Percentiles rank a stretch among this genome's conserved stretches.
phyloP scores from a whole-genome alignment of 2,329 filamentous ascomycete genomes.

The Knufia fluminis region DNA sequence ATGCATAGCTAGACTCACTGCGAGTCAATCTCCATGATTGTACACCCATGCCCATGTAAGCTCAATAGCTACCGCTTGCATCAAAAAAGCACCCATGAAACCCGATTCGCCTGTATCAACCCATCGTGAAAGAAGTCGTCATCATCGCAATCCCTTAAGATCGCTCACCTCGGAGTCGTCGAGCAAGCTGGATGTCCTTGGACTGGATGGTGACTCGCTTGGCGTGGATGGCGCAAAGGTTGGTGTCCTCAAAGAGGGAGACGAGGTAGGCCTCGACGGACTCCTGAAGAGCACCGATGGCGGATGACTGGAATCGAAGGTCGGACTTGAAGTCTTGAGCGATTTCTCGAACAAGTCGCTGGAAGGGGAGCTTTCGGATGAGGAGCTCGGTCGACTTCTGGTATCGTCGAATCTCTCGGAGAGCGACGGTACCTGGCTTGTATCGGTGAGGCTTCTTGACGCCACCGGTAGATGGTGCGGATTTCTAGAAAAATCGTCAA shows the following conservation, averaged over 20 bases:
- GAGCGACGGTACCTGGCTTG: slow-evolving; percentile 89
- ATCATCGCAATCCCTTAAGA: slow-evolving; percentile 48
- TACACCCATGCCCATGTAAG: slow-evolving; percentile 2
- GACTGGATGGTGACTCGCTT: slow-evolving; percentile 94
- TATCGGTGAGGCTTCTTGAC: slow-evolving; percentile 92
- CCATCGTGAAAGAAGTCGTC: slow-evolving; percentile 11
- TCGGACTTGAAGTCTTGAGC: slow-evolving; percentile 93
- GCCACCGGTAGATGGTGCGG: slow-evolving; percentile 89
- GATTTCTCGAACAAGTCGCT: slow-evolving; percentile 94
- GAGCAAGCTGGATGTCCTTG: slow-evolving; percentile 95
- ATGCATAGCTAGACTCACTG: not conserved
- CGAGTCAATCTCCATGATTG: slow-evolving; percentile 2
- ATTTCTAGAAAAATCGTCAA: slow-evolving; percentile 80
- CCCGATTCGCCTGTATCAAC: slow-evolving; percentile 6
- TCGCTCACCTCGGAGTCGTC: slow-evolving; percentile 87
- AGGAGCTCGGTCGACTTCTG: slow-evolving; percentile 95
- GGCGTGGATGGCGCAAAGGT: slow-evolving; percentile 96
- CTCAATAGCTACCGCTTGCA: slow-evolving; percentile 1
- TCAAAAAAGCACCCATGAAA: slow-evolving; percentile 1
- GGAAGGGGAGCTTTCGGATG: slow-evolving; percentile 94
- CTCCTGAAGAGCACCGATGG: slow-evolving; percentile 95
- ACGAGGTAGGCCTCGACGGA: slow-evolving; percentile 98
- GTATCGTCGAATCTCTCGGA: slow-evolving; percentile 97
- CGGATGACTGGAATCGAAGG: slow-evolving; percentile 94
- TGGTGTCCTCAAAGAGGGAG: slow-evolving; percentile 96